Evolutionary conservation across 805 yeast species (phyloP), one percentile per base, ranked within the genome.

Genomic region (Candida xyloterini): DNA sequence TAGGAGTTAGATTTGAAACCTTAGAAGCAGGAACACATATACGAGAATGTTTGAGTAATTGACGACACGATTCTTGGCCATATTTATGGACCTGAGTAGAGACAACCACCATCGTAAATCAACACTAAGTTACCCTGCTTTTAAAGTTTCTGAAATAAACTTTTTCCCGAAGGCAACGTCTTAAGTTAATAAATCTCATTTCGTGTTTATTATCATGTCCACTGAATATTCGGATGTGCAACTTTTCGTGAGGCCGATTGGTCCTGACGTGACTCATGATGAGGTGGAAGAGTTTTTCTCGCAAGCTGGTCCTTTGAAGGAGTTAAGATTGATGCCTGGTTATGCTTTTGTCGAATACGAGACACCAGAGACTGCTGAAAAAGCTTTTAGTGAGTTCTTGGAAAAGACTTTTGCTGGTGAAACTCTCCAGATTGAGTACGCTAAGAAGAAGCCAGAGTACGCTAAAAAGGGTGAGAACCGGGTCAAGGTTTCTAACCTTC

Each of bases 311-410:
- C 75, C 83, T 34, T 66, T 84, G 53, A 69, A 72, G 46, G 88
- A 81, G 56, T 78, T 82, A 38, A 79, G 79, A 59, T 65, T 84
- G 51, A 72, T 81, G 73, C 81, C 84, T 55, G 96, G 96, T 30
- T 85, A 80, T 57, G 97, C 95, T 18, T 90, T 87, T 61, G 84
- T 91, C 44, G 95, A 90, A 62, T 93, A 79, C 56, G 88, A 79
- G 60, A 76, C 73, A 48, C 71, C 77, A 30, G 81, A 73, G 43
- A 70, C 65, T 46, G 80, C 81, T 32, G 59, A 62, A 42, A 64
- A 66, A 42, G 81, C 82, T 7, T 66, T 69, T 46, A 71, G 68
- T 34, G 66, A 73, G 27, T 68, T 73, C 46, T 51, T 64, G 46
- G 71, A 67, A 43, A 56, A 68, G 47, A 68, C 71, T 14, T 74